phyloP scores from a whole-genome alignment of 768 basidiomycete genomes.

The Cystofilobasidium capitatum region DNA sequence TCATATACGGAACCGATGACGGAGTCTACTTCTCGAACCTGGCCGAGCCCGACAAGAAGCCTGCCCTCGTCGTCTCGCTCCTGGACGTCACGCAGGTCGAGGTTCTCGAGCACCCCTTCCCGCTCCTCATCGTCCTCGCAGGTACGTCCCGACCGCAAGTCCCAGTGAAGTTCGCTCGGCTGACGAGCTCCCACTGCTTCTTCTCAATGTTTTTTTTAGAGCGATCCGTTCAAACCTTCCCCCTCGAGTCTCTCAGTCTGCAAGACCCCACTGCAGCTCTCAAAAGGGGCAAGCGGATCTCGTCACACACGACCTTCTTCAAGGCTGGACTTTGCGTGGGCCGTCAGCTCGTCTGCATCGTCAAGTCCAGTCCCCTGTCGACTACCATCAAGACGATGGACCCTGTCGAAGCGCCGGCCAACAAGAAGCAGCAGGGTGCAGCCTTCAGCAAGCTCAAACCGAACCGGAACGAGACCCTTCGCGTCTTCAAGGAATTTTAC shows the following conservation, averaged over 20 bases:
- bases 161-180: not conserved
- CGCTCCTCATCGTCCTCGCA: conserved; percentile 95
- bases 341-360: conserved; percentile 85
- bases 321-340: conserved; percentile 89
- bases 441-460: conserved; percentile 80
- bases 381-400: conserved; percentile 97
- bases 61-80: conserved; percentile 77
- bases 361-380: conserved; percentile 87
- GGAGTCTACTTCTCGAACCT: conserved; percentile 92
- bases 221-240: conserved; percentile 91
- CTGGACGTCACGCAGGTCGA: conserved; percentile 90
- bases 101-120: conserved; percentile 79
- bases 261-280: conserved; percentile 81
- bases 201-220: conserved; percentile 46
- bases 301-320: conserved; percentile 94
- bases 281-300: conserved; percentile 88
- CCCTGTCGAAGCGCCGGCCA: conserved; percentile 71
- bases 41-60: conserved; percentile 49
- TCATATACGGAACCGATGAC: conserved; percentile 95
- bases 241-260: conserved; percentile 80
- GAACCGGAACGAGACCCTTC: conserved; percentile 75
- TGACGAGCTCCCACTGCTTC: not conserved
- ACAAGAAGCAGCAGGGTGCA: conserved; percentile 44
- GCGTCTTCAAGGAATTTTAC: conserved; percentile 95
- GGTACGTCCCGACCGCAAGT: conserved; percentile 45